Evolutionary conservation across 2,329 filamentous ascomycete genomes (phyloP), one percentile per base, ranked within the genome.

Genomic region (Claviceps sp.): DNA sequence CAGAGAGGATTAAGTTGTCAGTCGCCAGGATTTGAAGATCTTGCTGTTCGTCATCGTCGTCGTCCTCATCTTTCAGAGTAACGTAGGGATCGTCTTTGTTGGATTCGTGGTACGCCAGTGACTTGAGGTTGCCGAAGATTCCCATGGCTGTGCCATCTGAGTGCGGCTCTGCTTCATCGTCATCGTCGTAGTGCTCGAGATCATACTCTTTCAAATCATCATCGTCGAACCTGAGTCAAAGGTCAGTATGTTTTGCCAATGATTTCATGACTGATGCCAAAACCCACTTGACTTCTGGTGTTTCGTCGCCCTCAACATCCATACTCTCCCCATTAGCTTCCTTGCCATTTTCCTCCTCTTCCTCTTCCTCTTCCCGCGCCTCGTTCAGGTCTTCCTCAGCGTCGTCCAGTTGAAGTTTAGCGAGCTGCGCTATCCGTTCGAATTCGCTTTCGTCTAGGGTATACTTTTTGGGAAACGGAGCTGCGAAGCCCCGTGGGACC

Each of bases 21-120:
- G 88, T 93, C 2, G 88, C 82, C 58, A 97, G 70, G 57, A 98
- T 87, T 69, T 98, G 90, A 52, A 98, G 77, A 61, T 98, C 91
- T 70, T 97, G 88, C 53, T 89, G 79, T 59, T 97, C 93, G 52
- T 95, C 87, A 36, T 95, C 85, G 18, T 89, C 81, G 41, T 50
- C 48, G 14, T 79, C 76, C 51, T 76, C 74, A 58, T 83, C 82
- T 54, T 87, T 78, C 62, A 98, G 77, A 45, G 91, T 95, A 64
- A 98, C 93, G 70, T 98, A 98, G 1, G 93, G 93, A 63, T 98
- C 93, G 51, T 95, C 88, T 63, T 91, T 87, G 70, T 95, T 93
- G 55, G 88, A 89, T 59, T 90, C 83, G 72, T 98, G 90, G 70
- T 96, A 98, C 14, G 89, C 87, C 26, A 98, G 75, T 34, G 88